Base-by-base conservation (phyloP, 257 asterid species). In the Ocimum tenuiflorum region DNA sequence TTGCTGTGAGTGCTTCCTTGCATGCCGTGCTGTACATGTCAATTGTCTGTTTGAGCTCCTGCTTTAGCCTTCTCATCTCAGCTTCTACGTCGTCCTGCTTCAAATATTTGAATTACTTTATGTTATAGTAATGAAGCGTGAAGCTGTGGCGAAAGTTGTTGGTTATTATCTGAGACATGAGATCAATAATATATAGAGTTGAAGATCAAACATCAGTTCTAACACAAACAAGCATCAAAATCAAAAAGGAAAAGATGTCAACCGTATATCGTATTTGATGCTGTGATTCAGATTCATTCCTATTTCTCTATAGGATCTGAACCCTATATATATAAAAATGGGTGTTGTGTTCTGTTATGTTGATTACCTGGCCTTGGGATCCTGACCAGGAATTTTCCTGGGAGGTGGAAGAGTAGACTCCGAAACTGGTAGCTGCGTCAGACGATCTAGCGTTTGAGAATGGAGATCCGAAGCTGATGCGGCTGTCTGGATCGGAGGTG, bases 21-120 rank as follows among this genome's bases (percentile, higher is more conserved):
- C 97, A 89, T 23, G 95, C 98, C 11, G 85, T 61, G 87, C 94
- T 92, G 80, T 92, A 92, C 98, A 89, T 84, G 72, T 87, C 97
- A 95, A 91, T 89, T 45, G 96, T 91, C 76, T 87, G 98, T 79
- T 75, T 87, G 71, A 87, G 95, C 78, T 91, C 97, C 79, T 75
- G 83, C 79, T 89, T 89, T 13, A 92, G 91, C 79, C 97, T 83
- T 81, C 94, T 81, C 96, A 92, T 85, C 86, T 92, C 97, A 45
- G 94, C 95, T 77, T 92, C 98, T 0, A 89, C 83, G 0, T 89
- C 96, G 31, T 92, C 95, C 98, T 89, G 74, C 57, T 1, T 2
- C 31, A 76, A 35, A 43, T 74, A 35, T n/a, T 22, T 20, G 15
- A 35, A 38, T 22, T 1, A 27, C 31, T 2, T 27, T 27, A 27